Evolutionary conservation across 768 basidiomycete species (phyloP), one percentile per base, ranked within the genome.

Genomic region (Tephrocybe sp.): DNA sequence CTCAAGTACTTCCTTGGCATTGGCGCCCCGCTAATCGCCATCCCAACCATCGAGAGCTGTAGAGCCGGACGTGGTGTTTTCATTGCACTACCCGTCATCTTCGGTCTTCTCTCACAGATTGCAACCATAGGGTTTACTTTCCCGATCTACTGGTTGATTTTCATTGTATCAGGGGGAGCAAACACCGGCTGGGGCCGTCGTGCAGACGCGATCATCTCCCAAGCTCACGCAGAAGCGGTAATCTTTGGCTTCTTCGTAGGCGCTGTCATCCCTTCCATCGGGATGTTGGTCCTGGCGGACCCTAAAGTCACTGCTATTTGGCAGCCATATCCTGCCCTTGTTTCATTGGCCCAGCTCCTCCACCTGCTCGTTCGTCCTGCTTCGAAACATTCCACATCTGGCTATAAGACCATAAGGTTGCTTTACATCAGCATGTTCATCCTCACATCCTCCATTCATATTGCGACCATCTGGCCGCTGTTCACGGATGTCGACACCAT

Each of bases 271-370:
- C 80, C 81, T 8, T 73, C 78, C 6, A 48, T 69, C 17, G 69
- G 68, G 41, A 74, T 83, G 71, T 42, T 83, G 51, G 25, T 68
- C 39, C 50, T 79, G 23, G 59, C 66, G 21, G 74, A 75, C 45
- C 69, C 77, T 0, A 55, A 55, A 40, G 62, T 81, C 38, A 82
- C 79, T 12, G 77, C 76, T 9, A 64, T 76, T 26, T 84, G 82
- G 82, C 81, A 83, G 54, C 54, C 70, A 23, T 82, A 76, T 54
- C 82, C 83, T 8, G 26, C 76, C n/a, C 68, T 69, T 53, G 64
- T 78, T 36, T 70, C 71, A n/a, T 3, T 78, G n/a, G 73, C 75
- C 1, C 64, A 71, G 24, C 57, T 59, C 7, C 40, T 56, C 0
- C 76, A 84, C 56, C 65, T 75, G 14, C 34, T 71, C 34, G 55